phyloP scores from a whole-genome alignment of 2,329 filamentous ascomycete species.

The Bertia moriformis region DNA sequence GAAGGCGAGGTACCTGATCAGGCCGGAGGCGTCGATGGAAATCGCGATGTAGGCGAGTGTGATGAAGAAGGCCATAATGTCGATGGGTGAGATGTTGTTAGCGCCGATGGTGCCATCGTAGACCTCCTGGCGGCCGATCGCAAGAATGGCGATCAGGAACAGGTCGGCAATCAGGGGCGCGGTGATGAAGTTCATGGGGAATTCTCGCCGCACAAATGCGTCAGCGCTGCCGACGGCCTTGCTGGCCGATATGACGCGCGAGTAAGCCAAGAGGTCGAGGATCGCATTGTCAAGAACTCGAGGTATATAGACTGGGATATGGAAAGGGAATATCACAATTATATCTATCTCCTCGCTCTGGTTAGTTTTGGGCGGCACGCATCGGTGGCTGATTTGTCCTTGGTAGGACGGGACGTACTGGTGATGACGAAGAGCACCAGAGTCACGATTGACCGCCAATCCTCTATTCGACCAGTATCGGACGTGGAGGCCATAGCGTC shows the following conservation, averaged over 20 bases:
- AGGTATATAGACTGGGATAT: slow-evolving; percentile 47
- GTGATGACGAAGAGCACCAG: slow-evolving; percentile 55
- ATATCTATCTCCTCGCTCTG: no score
- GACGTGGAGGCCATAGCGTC: slow-evolving; percentile 14
- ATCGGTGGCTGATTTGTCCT: not conserved
- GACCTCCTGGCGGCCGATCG: slow-evolving; percentile 54
- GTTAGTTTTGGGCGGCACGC: no score
- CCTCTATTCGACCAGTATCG: slow-evolving; percentile 38
- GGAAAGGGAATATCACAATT: slow-evolving; percentile 54
- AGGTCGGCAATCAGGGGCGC: slow-evolving; percentile 58
- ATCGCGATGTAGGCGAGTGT: slow-evolving; percentile 65
- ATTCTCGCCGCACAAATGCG: slow-evolving; percentile 31
- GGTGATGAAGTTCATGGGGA: slow-evolving; percentile 59
- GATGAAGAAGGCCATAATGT: slow-evolving; percentile 65
- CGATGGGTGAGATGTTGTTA: slow-evolving; percentile 51
- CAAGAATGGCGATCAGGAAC: slow-evolving; percentile 54
- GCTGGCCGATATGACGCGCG: slow-evolving; percentile 37
- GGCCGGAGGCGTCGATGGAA: slow-evolving; percentile 60
- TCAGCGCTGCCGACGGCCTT: slow-evolving; percentile 6
- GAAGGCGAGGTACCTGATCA: slow-evolving; percentile 58
- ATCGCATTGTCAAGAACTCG: slow-evolving; percentile 27
- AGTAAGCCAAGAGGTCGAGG: slow-evolving; percentile 22
- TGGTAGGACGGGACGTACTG: slow-evolving; percentile 33
- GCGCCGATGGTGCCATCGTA: slow-evolving; percentile 54
- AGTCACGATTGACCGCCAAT: slow-evolving; percentile 58